These are phyloP conservation scores for Aspergillus tubingensis DNA, from an alignment of 2,329 filamentous ascomycete genomes.

Conservation along the genomic window DNA sequence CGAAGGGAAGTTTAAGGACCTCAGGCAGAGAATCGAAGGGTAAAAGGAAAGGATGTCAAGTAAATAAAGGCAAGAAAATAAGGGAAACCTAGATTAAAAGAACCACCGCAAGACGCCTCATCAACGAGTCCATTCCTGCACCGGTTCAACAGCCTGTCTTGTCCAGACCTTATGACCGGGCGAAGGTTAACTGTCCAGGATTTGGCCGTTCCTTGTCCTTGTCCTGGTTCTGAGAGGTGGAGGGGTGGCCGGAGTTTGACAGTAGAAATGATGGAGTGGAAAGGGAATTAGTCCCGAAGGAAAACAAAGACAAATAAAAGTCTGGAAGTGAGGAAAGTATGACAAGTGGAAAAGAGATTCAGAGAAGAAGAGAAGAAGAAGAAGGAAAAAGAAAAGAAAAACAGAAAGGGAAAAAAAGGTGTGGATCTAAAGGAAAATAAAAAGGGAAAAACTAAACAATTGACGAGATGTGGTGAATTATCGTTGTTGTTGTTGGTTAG, in stretches of 20 bases:
- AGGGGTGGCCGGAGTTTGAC: background rate
- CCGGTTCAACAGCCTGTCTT: constrained; percentile 30
- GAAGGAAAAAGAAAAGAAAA: constrained; percentile 6
- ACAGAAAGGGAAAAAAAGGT: background rate
- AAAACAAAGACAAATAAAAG: background rate
- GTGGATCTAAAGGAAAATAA: background rate
- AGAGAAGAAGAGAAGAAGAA: background rate
- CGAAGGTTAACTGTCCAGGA: constrained; percentile 1
- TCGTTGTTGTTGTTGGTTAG: background rate
- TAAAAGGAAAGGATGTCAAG: constrained; percentile 3
- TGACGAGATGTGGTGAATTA: background rate
- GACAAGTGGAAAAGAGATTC: no score
- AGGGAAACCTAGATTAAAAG: constrained; percentile 4
- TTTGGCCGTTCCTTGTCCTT: constrained; percentile 5
- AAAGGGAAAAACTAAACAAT: background rate
- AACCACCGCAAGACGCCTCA: constrained; percentile 32
- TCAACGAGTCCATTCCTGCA: constrained; percentile 41
- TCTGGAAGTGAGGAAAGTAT: constrained; percentile 4
- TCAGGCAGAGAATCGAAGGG: background rate
- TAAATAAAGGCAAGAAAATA: constrained; percentile 9
- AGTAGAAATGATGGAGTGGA: background rate
- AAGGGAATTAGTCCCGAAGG: background rate
- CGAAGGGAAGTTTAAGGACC: background rate
- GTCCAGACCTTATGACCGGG: constrained; percentile 19
- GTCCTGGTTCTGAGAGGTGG: background rate